Conservation (phyloP, 2,329 filamentous ascomycete species). For the Calcarisporium arbuscula region DNA sequence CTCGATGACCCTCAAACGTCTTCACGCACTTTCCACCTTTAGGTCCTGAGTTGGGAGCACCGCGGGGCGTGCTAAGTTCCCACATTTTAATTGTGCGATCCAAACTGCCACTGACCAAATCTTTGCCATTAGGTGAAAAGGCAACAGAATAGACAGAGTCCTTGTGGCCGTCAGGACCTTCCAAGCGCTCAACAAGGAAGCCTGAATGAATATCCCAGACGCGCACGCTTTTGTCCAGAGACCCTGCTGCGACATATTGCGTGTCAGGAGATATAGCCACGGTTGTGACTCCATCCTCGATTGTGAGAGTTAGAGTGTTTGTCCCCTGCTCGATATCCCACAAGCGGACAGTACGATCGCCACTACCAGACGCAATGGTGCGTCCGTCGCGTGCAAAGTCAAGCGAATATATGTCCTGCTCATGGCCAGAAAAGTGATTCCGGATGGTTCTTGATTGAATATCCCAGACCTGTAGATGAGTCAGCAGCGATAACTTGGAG, state of each 20-base stretch:
- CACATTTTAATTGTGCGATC: slow-evolving; percentile 99
- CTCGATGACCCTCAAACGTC: slow-evolving; percentile 96
- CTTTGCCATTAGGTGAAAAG: slow-evolving; percentile 87
- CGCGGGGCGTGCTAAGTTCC: slow-evolving; percentile 73
- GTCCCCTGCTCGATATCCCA: slow-evolving; percentile 89
- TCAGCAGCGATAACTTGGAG: slow-evolving; percentile 10
- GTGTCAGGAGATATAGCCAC: slow-evolving; percentile 96
- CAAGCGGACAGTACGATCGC: slow-evolving; percentile 87
- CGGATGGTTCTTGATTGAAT: slow-evolving; percentile 78
- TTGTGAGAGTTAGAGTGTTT: slow-evolving; percentile 78
- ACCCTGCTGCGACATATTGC: slow-evolving; percentile 88
- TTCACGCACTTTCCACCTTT: slow-evolving; percentile 92
- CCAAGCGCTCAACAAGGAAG: slow-evolving; percentile 82
- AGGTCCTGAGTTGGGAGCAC: slow-evolving; percentile 57
- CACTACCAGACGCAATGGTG: slow-evolving; percentile 91
- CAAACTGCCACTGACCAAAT: slow-evolving; percentile 88
- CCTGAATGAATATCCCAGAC: slow-evolving; percentile 91
- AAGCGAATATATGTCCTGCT: slow-evolving; percentile 96
- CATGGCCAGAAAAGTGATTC: slow-evolving; percentile 91
- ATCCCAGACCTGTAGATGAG: slow-evolving; percentile 77
- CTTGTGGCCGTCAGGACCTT: slow-evolving; percentile 90
- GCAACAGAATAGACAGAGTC: slow-evolving; percentile 96
- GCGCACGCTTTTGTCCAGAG: slow-evolving; percentile 93
- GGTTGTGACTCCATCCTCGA: slow-evolving; percentile 95
- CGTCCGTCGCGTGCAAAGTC: slow-evolving; percentile 92